A percentile compares a stretch with the other conserved stretches of the same genome.
Conservation (phyloP, 805 yeast genomes). For the Blastobotrys americana region DNA sequence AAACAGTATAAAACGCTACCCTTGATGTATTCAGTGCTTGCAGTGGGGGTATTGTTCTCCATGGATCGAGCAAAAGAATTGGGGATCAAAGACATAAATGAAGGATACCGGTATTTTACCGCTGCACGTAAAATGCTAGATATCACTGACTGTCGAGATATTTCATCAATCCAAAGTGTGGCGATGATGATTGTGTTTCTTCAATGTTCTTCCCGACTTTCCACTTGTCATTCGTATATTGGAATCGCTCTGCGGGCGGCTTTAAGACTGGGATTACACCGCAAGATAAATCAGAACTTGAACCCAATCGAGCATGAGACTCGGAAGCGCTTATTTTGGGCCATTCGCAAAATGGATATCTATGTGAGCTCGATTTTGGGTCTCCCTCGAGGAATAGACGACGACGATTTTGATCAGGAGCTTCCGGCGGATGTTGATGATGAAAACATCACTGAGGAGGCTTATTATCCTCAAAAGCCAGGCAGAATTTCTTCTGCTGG, state of each 20-base stretch:
- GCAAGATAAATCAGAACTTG: constrained; percentile 55
- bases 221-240: constrained; percentile 82
- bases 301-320: constrained; percentile 79
- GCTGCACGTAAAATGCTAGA: constrained; percentile 76
- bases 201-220: constrained; percentile 80
- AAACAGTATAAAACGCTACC: constrained; percentile 72
- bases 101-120: constrained; percentile 71
- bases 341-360: constrained; percentile 83
- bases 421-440: constrained; percentile 81
- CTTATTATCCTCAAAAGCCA: constrained; percentile 43
- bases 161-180: constrained; percentile 74
- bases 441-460: constrained; percentile 68
- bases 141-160: constrained; percentile 75
- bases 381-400: constrained; percentile 66
- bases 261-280: constrained; percentile 72
- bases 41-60: constrained; percentile 72
- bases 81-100: constrained; percentile 36
- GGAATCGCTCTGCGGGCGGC: constrained; percentile 84
- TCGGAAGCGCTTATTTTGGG: constrained; percentile 79
- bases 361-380: constrained; percentile 85
- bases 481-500: constrained; percentile 61
- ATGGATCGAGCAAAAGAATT: constrained; percentile 39
- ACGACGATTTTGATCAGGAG: constrained; percentile 81
- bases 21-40: constrained; percentile 76
- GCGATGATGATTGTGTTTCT: constrained; percentile 79